Evolutionary conservation across 108 stramenopile species (phyloP).

Genomic region (Cyclostephanos invisitatus): DNA sequence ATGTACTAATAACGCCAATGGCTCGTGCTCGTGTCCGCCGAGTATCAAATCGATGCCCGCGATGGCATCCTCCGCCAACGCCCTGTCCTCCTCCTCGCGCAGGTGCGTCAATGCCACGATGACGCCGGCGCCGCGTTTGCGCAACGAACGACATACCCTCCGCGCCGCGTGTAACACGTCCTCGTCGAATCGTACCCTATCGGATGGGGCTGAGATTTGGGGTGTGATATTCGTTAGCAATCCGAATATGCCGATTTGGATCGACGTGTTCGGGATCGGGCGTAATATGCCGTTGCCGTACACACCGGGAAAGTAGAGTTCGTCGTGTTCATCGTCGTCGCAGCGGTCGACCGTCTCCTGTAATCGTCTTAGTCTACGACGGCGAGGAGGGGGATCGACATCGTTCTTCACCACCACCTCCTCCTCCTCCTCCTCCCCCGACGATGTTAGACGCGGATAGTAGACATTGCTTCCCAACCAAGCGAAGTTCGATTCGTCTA

Average conservation of each 20-base stretch:
- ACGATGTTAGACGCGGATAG: slow-evolving; percentile 7
- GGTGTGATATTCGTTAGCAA: slow-evolving; percentile 37
- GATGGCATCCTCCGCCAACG: slow-evolving; percentile 26
- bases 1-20: slow-evolving; percentile 41
- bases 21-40: slow-evolving; percentile 51
- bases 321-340: neutral
- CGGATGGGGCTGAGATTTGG: slow-evolving; percentile 34
- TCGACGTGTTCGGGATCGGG: slow-evolving; percentile 9
- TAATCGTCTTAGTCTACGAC: neutral
- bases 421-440: neutral
- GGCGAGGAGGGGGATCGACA: neutral
- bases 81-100: slow-evolving; percentile 39
- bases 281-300: slow-evolving; percentile 31
- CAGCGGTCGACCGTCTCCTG: neutral
- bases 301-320: slow-evolving; percentile 31
- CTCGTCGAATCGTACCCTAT: slow-evolving; percentile 21
- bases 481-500: slow-evolving; percentile 22
- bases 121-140: slow-evolving; percentile 29
- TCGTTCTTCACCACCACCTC: neutral
- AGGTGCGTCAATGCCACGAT: slow-evolving; percentile 49
- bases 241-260: slow-evolving; percentile 49
- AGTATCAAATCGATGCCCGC: slow-evolving; percentile 42
- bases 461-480: slow-evolving; percentile 52
- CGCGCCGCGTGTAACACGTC: slow-evolving; percentile 32
- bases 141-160: slow-evolving; percentile 1